Base-by-base conservation (phyloP, 345 rosid species). In the Durio zibethinus region DNA sequence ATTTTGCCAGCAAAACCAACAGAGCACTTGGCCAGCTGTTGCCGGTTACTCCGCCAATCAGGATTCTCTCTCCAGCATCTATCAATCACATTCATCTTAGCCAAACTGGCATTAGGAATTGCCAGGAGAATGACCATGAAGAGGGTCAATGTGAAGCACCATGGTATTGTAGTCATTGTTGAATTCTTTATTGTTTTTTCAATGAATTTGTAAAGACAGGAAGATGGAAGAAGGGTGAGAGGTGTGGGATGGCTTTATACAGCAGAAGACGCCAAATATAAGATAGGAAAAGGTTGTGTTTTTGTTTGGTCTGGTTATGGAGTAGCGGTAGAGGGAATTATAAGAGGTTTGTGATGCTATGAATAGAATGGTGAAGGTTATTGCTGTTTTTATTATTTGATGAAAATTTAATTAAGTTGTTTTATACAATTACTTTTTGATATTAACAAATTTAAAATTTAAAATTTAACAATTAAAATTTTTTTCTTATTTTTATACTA, bases 1-100 rank as follows among this genome's bases (percentile, higher is more conserved):
- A 95, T 89, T 78, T 89, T 92, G 3, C 96, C 90, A 0, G 85
- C 79, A 73, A 93, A 89, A 4, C 98, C 99, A 0, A 88, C 84
- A 0, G 92, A 89, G 72, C 98, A 93, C 5, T 50, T 72, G 3
- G 93, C 94, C 2, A 93, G 82, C 42, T 87, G 84, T 7, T 84
- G 88, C 2, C 93, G 82, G 47, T 73, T 74, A 38, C 76, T 82
- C 9, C 85, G 60, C 98, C 97, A 90, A 3, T 77, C 23, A 4
- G 90, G 88, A 50, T 86, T 78, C 1, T 14, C 42, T 74, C 90
- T 80, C 93, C 94, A 94, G 38, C 98, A 93, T 73, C 78, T 80
- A 85, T 93, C 97, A 25, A 93, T 89, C 12, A 76, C 92, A 60
- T 95, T 95, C 82, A 88, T 67, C 1, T 77, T 78, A 4, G 90